A percentile compares a stretch with the other conserved stretches of the same genome.
phyloP scores from a whole-genome alignment of 2,329 filamentous ascomycete species.

The Pseudogymnoascus verrucosus region DNA sequence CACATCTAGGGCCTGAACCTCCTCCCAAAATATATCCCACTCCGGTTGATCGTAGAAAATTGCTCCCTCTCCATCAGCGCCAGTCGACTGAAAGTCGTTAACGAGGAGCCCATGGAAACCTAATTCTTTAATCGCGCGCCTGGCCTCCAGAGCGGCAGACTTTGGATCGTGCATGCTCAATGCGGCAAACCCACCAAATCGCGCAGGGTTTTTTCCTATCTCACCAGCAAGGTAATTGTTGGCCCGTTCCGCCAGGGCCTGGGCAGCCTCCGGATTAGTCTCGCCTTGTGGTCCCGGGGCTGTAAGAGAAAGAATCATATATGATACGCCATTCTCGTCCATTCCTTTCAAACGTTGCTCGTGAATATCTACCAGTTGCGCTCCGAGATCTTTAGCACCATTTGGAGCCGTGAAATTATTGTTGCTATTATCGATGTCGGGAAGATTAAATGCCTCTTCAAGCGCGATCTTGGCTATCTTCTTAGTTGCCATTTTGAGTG shows the following conservation, averaged over 20 bases:
- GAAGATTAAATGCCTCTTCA: slow-evolving; percentile 53
- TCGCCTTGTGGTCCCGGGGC: slow-evolving; percentile 42
- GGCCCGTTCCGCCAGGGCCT: not conserved
- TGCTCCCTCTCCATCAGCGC: not conserved
- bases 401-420: slow-evolving; percentile 54
- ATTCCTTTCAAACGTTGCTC: slow-evolving; percentile 35
- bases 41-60: not conserved
- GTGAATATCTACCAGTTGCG: slow-evolving; percentile 27
- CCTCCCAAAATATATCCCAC: not conserved
- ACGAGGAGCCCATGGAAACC: not conserved
- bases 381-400: slow-evolving; percentile 45
- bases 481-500: not conserved
- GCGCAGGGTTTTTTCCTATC: not conserved
- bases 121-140: not conserved
- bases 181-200: not conserved
- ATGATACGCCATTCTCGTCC: slow-evolving; percentile 40
- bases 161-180: not conserved
- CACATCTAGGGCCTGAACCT: not conserved
- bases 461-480: slow-evolving; percentile 54
- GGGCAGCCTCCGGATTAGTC: slow-evolving; percentile 25
- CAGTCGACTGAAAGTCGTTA: not conserved
- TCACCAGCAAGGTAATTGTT: not conserved
- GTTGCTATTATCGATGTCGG: slow-evolving; percentile 48
- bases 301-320: slow-evolving; percentile 41
- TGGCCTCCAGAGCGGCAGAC: not conserved